Percentiles rank a stretch among this genome's conserved stretches.
Conservation (phyloP, 2,329 filamentous ascomycete genomes). For the Xylaria polymorpha region DNA sequence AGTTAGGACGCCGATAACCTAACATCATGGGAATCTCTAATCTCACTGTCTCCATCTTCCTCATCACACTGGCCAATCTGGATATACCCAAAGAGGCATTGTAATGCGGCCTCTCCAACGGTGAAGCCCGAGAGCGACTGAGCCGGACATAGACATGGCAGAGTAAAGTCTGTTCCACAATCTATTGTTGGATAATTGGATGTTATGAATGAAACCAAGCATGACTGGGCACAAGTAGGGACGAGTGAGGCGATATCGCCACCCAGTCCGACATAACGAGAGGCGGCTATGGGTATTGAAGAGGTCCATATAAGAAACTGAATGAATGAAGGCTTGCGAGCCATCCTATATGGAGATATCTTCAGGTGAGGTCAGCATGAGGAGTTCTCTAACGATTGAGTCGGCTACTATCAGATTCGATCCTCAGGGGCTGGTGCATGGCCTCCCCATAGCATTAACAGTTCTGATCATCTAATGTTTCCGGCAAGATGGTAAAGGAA, state of each 20-base stretch:
- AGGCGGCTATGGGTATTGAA: slow-evolving; percentile 42
- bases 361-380: slow-evolving; percentile 45
- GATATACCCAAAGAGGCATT: slow-evolving; percentile 70
- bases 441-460: slow-evolving; percentile 39
- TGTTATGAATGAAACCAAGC: slow-evolving; percentile 72
- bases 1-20: slow-evolving; percentile 37
- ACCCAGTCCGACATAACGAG: slow-evolving; percentile 42
- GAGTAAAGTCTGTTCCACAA: slow-evolving; percentile 63
- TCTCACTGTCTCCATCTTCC: slow-evolving; percentile 55
- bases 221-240: slow-evolving; percentile 54
- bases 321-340: slow-evolving; percentile 45
- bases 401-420: slow-evolving; percentile 36
- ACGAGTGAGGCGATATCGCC: slow-evolving; percentile 45
- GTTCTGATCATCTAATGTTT: slow-evolving; percentile 35
- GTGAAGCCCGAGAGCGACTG: slow-evolving; percentile 72
- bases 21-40: slow-evolving; percentile 7
- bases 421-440: slow-evolving; percentile 41
- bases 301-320: slow-evolving; percentile 47
- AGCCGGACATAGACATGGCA: slow-evolving; percentile 73
- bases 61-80: slow-evolving; percentile 63
- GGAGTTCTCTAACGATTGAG: slow-evolving; percentile 34
- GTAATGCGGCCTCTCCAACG: slow-evolving; percentile 75
- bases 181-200: slow-evolving; percentile 64
- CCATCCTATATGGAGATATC: slow-evolving; percentile 50
- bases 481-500: slow-evolving; percentile 21